Conservation (phyloP, 148 eudicot species). For the Selenicereus undatus region DNA sequence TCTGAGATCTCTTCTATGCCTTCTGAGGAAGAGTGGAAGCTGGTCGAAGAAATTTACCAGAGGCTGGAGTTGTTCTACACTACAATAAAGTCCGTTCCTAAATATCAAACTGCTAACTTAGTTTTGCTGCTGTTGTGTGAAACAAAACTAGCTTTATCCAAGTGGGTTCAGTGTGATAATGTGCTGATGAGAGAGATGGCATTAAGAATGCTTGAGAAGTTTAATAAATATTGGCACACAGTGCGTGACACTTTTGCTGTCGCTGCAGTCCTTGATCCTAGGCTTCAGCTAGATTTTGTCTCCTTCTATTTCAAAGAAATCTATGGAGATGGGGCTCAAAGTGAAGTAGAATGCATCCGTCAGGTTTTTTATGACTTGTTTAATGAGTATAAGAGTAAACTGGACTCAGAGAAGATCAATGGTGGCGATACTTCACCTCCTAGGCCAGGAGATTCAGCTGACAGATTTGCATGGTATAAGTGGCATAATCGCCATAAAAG, state of each 20-base stretch:
- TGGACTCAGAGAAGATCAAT: background rate
- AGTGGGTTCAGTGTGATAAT: conserved; percentile 15
- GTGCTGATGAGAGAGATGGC: conserved; percentile 1
- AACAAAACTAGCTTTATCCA: background rate
- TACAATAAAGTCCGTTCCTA: background rate
- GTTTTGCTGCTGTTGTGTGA: conserved; percentile 10
- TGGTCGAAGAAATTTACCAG: conserved; percentile 14
- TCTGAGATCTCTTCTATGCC: conserved; percentile 10
- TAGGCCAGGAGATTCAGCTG: background rate
- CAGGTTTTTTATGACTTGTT: conserved; percentile 11
- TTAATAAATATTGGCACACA: conserved; percentile 16
- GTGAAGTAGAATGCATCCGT: conserved; percentile 2
- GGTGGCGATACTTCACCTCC: background rate
- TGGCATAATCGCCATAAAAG: background rate
- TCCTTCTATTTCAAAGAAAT: conserved; percentile 5
- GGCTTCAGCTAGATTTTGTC: conserved; percentile 12
- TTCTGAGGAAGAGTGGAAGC: conserved; percentile 15
- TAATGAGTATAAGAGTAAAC: conserved; percentile 13
- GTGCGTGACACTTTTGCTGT: conserved; percentile 2
- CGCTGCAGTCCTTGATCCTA: conserved; percentile 17
- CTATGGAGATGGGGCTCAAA: conserved; percentile 11
- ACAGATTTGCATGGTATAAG: background rate
- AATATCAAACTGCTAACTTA: conserved; percentile 12
- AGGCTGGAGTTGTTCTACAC: conserved; percentile 8
- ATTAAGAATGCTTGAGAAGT: conserved; percentile 15